Conservation (phyloP, 2,329 filamentous ascomycete species). For the Acephala macrosclerotiorum region DNA sequence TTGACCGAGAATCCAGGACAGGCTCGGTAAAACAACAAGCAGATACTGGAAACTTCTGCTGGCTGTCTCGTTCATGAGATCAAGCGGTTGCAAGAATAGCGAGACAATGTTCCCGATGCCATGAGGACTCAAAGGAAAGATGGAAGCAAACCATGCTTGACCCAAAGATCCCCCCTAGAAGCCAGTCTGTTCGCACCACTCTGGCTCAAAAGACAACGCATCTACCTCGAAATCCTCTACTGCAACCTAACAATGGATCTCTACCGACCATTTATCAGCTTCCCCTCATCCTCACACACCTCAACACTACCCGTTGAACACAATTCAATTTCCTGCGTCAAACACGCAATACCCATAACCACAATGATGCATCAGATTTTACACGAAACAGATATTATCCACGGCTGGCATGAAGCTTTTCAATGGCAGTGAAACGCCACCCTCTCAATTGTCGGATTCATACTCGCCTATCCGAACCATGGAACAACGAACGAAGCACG, state of each 20-base stretch:
- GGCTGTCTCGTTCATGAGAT: background rate
- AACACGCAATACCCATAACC: constrained; percentile 48
- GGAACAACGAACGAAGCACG: background rate
- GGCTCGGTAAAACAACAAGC: background rate
- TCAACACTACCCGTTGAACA: constrained; percentile 15
- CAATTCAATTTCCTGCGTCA: constrained; percentile 38
- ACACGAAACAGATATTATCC: constrained; percentile 43
- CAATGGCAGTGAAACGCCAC: constrained; percentile 54
- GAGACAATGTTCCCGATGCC: constrained; percentile 46
- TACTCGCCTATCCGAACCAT: constrained; percentile 48
- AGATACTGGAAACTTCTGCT: background rate
- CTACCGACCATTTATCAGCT: constrained; percentile 50
- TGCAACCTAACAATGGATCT: constrained; percentile 50
- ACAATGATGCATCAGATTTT: constrained; percentile 49
- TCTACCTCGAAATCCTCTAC: constrained; percentile 53
- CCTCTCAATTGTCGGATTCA: constrained; percentile 50
- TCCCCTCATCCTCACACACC: too few relatives aligned
- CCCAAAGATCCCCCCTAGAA: constrained; percentile 45
- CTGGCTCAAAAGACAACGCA: constrained; percentile 53
- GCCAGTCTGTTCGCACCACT: constrained; percentile 47
- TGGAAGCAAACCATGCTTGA: constrained; percentile 46
- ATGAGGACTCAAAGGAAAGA: constrained; percentile 48
- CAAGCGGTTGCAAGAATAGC: constrained; percentile 43
- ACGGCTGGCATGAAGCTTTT: constrained; percentile 50
- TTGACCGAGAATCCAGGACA: background rate